Evolutionary conservation across 2,329 filamentous ascomycete genomes (phyloP), one percentile per base, ranked within the genome.

Genomic region (Cercospora sp.): DNA sequence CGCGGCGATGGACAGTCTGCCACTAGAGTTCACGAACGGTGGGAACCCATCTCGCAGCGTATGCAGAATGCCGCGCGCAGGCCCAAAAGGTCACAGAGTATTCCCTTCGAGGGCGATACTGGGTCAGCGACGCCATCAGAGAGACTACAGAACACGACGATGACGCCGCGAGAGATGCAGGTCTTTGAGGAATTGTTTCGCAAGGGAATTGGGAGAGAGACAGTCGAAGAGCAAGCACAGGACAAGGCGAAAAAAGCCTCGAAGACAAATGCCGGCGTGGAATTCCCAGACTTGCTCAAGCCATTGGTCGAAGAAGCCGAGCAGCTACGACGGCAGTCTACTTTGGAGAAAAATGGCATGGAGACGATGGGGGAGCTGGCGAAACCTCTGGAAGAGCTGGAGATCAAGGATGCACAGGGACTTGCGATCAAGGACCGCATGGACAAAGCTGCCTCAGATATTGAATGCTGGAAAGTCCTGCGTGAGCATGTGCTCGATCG

Each of bases 381-480:
- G 16, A 53, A 26, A 20, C 42, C 45, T 31, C 20, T 60, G 13
- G 30, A 31, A 20, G 59, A 61, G 13, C 30, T 66, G 9, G 63
- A 68, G 26, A 68, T 68, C 60, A 66, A 66, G 33, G 67, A 68
- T 53, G 39, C 55, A 16, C 67, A 66, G 20, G 64, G 63, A 10
- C 33, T 58, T 26, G 81, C 86, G 9, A 83, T 92, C 8, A 84
- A 87, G 69, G 70, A 72, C 5, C 74, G 86, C 45, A 85, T 94
- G 80, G 78, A 81, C 10, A 76, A 73, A 1, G 88, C 88, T 18
- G 72, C 80, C 67, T 87, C 87, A 0, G 91, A 94, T 72, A 79
- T 84, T 20, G 86, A 87, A 61, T 81, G 93, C 9, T 93, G 91
- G 90, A 77, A 86, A 6, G 78, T 90, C 3, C 82, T 94, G 76